Percentiles rank a stretch among this genome's conserved stretches.
Evolutionary conservation across 129 eudicot species (phyloP).

Genomic region (Solidago caesia): DNA sequence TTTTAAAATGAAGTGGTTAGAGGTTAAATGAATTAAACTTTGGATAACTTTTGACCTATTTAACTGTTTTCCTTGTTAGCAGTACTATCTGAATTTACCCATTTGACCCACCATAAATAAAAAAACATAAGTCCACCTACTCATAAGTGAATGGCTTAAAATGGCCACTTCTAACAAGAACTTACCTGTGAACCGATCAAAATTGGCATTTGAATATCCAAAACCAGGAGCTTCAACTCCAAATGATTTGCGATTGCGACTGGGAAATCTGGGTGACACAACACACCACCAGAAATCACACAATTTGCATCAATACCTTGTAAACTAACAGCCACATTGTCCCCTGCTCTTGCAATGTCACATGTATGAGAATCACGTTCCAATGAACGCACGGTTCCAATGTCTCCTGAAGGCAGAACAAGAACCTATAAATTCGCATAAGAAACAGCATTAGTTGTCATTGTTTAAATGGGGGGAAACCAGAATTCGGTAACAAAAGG

Average conservation of each 20-base stretch:
- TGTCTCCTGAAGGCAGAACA: constrained; percentile 77
- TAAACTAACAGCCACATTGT: constrained; percentile 72
- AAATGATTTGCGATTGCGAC: constrained; percentile 62
- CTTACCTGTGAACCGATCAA: constrained; percentile 88
- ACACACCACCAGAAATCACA: constrained; percentile 75
- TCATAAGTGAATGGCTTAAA: not conserved
- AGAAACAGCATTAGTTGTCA: constrained; percentile 11
- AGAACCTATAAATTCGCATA: constrained; percentile 53
- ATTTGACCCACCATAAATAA: not conserved
- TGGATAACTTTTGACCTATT: no score
- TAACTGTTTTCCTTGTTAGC: no score
- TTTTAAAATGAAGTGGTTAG: no score
- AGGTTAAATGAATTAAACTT: no score
- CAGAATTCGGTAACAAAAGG: not conserved
- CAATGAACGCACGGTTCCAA: constrained; percentile 65
- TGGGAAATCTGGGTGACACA: constrained; percentile 96
- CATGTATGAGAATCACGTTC: constrained; percentile 77
- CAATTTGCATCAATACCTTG: constrained; percentile 70
- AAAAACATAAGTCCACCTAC: not conserved
- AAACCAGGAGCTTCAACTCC: constrained; percentile 78
- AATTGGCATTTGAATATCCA: constrained; percentile 72
- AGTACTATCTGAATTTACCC: not conserved
- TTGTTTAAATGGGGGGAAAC: not conserved
- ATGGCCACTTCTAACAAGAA: not conserved
- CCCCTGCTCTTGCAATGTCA: constrained; percentile 81